phyloP scores from a whole-genome alignment of 75 land plant species.

The Cryptomeria japonica region DNA sequence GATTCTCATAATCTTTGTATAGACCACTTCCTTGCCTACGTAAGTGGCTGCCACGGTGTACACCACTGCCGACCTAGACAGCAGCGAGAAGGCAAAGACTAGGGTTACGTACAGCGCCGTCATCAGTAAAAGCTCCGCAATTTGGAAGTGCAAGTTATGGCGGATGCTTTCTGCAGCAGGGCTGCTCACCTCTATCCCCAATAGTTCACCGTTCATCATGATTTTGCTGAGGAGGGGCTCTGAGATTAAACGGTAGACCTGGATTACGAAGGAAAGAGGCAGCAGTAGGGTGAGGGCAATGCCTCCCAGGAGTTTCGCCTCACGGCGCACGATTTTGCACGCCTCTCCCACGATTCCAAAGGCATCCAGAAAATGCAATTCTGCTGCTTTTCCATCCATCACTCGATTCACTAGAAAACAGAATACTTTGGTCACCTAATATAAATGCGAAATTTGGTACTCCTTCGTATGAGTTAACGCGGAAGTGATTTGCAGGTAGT shows the following conservation, averaged over 20 bases:
- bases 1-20: conserved; percentile 48
- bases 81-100: conserved; percentile 48
- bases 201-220: neutral
- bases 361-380: conserved; percentile 32
- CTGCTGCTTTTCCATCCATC: no score
- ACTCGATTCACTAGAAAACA: no score
- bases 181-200: conserved; percentile 28
- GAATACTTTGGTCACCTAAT: no score
- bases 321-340: conserved; percentile 31
- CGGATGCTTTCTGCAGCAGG: conserved; percentile 9
- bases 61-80: conserved; percentile 53
- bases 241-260: neutral
- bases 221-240: no score
- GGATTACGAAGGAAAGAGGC: conserved; percentile 26
- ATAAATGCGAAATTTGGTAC: no score
- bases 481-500: no score
- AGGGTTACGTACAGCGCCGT: conserved; percentile 23
- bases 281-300: conserved; percentile 51
- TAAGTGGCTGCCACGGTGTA: no score
- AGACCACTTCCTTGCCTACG: conserved; percentile 25
- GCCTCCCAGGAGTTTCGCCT: conserved; percentile 35
- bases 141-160: conserved; percentile 16
- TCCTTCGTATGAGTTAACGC: no score
- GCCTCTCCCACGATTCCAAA: conserved; percentile 28
- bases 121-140: neutral